phyloP scores from a whole-genome alignment of 2,329 filamentous ascomycete genomes.

The Pseudovirgaria hyperparasitica region DNA sequence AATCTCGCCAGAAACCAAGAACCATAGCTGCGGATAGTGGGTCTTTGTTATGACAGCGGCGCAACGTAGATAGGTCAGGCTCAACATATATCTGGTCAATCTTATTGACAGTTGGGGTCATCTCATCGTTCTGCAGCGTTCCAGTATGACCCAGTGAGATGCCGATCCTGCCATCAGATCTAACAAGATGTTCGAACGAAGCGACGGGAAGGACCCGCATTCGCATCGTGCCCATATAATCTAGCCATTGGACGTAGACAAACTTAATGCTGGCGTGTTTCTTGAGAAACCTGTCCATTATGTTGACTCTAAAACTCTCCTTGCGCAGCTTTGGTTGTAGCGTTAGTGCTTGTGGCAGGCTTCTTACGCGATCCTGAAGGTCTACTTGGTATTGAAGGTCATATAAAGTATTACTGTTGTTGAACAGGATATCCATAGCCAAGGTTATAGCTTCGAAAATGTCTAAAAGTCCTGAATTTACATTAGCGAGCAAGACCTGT shows the following conservation, averaged over 20 bases:
- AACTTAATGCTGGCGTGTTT: slow-evolving; percentile 45
- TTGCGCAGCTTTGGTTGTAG: slow-evolving; percentile 17
- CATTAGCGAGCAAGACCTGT: slow-evolving; percentile 43
- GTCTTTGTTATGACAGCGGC: slow-evolving; percentile 34
- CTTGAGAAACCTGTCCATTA: slow-evolving; percentile 37
- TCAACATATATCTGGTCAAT: slow-evolving; percentile 55
- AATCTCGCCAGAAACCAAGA: slow-evolving; percentile 51
- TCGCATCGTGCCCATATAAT: slow-evolving; percentile 59
- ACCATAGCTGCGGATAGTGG: slow-evolving; percentile 47
- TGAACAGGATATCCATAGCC: slow-evolving; percentile 58
- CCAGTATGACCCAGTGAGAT: slow-evolving; percentile 53
- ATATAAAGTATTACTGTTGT: slow-evolving; percentile 67
- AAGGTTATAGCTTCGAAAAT: slow-evolving; percentile 49
- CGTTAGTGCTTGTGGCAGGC: slow-evolving; percentile 11
- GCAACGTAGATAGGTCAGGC: slow-evolving; percentile 53
- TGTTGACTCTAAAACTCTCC: no score
- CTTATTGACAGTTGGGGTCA: slow-evolving; percentile 40
- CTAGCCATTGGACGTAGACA: slow-evolving; percentile 63
- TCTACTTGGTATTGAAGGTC: slow-evolving; percentile 37
- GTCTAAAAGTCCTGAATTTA: slow-evolving; percentile 49
- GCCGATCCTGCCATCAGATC: slow-evolving; percentile 32
- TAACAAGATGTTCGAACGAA: slow-evolving; percentile 25
- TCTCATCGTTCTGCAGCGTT: slow-evolving; percentile 53
- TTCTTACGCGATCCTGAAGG: slow-evolving; percentile 15
- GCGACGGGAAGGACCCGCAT: slow-evolving; percentile 54